These are phyloP conservation scores for Candida rishiriensis DNA, from an alignment of 805 yeast genomes.

Conservation along the genomic window DNA sequence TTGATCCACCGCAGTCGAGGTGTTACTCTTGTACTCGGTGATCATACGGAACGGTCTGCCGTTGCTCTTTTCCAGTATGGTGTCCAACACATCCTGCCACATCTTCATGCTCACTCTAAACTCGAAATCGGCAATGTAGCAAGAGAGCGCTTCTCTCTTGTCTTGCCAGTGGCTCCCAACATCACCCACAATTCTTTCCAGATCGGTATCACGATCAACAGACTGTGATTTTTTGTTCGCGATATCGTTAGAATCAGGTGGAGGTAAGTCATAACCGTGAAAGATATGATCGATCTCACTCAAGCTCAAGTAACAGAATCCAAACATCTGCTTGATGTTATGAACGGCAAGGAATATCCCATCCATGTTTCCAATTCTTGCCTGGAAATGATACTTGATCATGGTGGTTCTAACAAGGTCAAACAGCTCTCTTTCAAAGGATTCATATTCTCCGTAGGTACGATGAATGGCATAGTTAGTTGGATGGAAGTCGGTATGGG, in stretches of 20 bases:
- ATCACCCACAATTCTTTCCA: slow-evolving; percentile 19
- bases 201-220: slow-evolving; percentile 9
- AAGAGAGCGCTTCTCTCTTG: slow-evolving; percentile 34
- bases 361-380: slow-evolving; percentile 94
- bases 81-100: slow-evolving; percentile 42
- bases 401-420: slow-evolving; percentile 75
- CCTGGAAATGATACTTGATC: slow-evolving; percentile 84
- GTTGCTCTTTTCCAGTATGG: slow-evolving; percentile 29
- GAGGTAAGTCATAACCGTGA: slow-evolving; percentile 36
- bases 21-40: slow-evolving; percentile 8
- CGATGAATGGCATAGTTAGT: slow-evolving; percentile 65
- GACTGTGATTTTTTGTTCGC: background rate
- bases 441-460: slow-evolving; percentile 62
- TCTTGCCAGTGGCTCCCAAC: slow-evolving; percentile 28
- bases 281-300: slow-evolving; percentile 61
- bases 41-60: slow-evolving; percentile 36
- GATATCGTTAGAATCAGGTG: background rate
- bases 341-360: slow-evolving; percentile 93
- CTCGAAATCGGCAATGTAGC: slow-evolving; percentile 60
- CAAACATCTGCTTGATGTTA: slow-evolving; percentile 74
- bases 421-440: slow-evolving; percentile 74
- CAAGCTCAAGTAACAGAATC: slow-evolving; percentile 84
- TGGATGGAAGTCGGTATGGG: slow-evolving; percentile 47
- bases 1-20: background rate
- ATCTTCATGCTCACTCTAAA: slow-evolving; percentile 56